phyloP scores from a whole-genome alignment of 2,329 filamentous ascomycete genomes.

The Ceratocystiopsis minuta region DNA sequence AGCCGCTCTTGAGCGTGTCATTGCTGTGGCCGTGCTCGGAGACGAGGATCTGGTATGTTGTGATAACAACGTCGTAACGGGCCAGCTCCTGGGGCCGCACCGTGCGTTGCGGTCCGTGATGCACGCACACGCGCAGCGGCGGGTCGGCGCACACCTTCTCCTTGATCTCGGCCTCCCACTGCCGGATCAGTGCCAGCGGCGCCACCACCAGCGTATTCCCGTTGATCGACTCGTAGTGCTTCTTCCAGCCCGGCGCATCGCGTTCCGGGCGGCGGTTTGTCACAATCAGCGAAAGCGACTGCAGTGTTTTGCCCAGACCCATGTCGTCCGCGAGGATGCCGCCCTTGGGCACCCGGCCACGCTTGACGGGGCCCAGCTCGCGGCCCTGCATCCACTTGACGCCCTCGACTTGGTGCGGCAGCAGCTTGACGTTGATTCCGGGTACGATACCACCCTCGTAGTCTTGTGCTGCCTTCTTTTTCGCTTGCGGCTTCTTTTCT shows the following conservation, averaged over 20 bases:
- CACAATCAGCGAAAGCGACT: conserved; percentile 77
- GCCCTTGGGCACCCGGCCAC: conserved; percentile 66
- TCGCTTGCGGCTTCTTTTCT: conserved; percentile 35
- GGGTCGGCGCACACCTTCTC: conserved; percentile 54
- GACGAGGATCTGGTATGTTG: conserved; percentile 87
- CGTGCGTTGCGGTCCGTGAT: conserved; percentile 74
- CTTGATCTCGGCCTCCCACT: conserved; percentile 90
- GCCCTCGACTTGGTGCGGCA: conserved; percentile 86
- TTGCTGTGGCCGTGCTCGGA: conserved; percentile 67
- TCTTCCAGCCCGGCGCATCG: conserved; percentile 43
- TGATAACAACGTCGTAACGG: conserved; percentile 86
- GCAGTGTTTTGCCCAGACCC: conserved; percentile 91
- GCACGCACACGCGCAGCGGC: conserved; percentile 63
- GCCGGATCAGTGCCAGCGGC: conserved; percentile 81
- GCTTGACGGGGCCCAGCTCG: conserved; percentile 72
- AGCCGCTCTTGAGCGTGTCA: conserved; percentile 53
- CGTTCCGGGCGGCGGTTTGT: conserved; percentile 55
- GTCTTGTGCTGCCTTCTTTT: conserved; percentile 37
- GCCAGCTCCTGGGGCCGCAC: conserved; percentile 62
- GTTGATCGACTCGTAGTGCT: conserved; percentile 48
- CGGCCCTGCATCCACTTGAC: conserved; percentile 91
- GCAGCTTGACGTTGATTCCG: conserved; percentile 69
- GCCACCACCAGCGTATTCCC: conserved; percentile 83
- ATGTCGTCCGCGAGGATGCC: conserved; percentile 95
- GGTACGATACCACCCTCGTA: conserved; percentile 40